Evolutionary conservation across 129 eudicot genomes (phyloP).

Genomic region (Lactuca saligna): DNA sequence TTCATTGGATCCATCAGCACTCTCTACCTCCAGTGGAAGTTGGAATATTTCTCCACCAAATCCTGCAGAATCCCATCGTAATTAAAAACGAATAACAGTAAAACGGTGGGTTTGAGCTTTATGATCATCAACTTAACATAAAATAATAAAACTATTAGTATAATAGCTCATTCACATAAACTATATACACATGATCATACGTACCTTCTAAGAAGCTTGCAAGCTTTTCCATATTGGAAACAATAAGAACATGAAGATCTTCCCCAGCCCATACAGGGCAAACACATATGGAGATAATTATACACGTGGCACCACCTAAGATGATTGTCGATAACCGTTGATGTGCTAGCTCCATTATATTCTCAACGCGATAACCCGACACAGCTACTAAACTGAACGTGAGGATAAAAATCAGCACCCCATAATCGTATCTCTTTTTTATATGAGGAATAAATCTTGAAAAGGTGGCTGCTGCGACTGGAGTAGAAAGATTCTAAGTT

Average conservation of each 20-base stretch:
- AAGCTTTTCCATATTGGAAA: slow-evolving; percentile 56
- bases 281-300: slow-evolving; percentile 45
- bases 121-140: slow-evolving; percentile 2
- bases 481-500: slow-evolving; percentile 1
- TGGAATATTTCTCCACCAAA: slow-evolving; percentile 39
- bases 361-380: slow-evolving; percentile 51
- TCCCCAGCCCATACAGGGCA: slow-evolving; percentile 91
- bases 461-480: slow-evolving; percentile 64
- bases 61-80: slow-evolving; percentile 31
- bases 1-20: slow-evolving; percentile 11
- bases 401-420: slow-evolving; percentile 68
- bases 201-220: slow-evolving; percentile 68
- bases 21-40: slow-evolving; percentile 20
- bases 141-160: neutral
- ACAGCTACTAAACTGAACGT: slow-evolving; percentile 68
- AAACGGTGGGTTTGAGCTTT: neutral
- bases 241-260: slow-evolving; percentile 61
- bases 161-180: neutral
- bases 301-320: slow-evolving; percentile 54
- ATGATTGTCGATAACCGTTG: slow-evolving; percentile 58
- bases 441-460: slow-evolving; percentile 64
- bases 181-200: slow-evolving; percentile 27
- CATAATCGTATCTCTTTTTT: slow-evolving; percentile 78
- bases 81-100: neutral
- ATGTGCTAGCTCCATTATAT: slow-evolving; percentile 54